Evolutionary conservation across 129 eudicot genomes (phyloP).

Genomic region (Silybum marianum): DNA sequence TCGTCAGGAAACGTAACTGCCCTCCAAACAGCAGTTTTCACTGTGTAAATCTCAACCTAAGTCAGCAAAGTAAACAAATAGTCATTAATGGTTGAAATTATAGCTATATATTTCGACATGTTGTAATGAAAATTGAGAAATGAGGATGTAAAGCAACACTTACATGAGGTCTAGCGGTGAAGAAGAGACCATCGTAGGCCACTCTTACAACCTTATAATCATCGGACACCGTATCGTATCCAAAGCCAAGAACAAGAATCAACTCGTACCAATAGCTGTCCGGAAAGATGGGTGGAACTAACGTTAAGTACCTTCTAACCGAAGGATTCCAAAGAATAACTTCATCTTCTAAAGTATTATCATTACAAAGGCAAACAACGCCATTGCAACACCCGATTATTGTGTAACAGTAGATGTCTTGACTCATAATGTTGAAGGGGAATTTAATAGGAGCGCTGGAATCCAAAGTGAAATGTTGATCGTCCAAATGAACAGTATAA

Average conservation of each 20-base stretch:
- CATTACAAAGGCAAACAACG: neutral
- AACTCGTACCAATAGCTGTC: neutral
- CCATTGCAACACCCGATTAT: conserved; percentile 1
- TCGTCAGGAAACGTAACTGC: neutral
- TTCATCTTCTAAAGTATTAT: neutral
- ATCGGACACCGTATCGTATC: neutral
- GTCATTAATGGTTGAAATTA: neutral
- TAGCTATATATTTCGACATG: neutral
- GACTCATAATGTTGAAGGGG: neutral
- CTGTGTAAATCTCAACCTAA: neutral
- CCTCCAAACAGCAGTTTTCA: neutral
- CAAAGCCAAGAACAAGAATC: neutral
- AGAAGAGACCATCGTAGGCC: neutral
- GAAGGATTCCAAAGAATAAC: conserved; percentile 1
- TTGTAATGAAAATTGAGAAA: neutral
- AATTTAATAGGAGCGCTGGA: neutral
- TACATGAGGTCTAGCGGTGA: neutral
- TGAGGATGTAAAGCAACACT: neutral
- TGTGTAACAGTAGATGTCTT: no score
- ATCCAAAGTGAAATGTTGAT: neutral
- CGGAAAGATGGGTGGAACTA: neutral
- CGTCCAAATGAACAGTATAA: neutral
- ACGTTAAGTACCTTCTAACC: neutral
- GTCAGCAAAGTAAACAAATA: neutral
- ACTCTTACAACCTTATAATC: conserved; percentile 8